Base-by-base conservation (phyloP, 805 yeast species). In the Millerozyma acaciae region DNA sequence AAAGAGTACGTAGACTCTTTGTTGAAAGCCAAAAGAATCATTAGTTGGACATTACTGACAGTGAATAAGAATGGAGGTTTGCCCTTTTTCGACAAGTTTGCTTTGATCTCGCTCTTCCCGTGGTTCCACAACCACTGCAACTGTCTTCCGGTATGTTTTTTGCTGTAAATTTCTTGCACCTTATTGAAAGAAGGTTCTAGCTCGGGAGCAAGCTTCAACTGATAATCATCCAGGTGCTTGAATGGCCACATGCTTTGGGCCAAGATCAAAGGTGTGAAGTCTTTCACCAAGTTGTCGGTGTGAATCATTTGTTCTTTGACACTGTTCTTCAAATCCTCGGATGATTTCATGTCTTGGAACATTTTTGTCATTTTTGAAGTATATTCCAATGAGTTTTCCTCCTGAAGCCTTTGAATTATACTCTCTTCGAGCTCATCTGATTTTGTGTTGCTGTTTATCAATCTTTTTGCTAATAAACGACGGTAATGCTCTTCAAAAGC, bases 61-160 rank as follows among this genome's bases (percentile, higher is more conserved):
- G 84, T 82, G 51, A 94, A 82, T 15, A 72, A 66, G 51, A 82
- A 85, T 30, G 95, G 88, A 4, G 89, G 83, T 52, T 79, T 81
- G 5, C 89, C 89, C 22, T 83, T 80, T 45, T 81, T 80, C 5
- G 90, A 75, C 42, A 88, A 72, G 53, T 86, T 84, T 8, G 95
- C 95, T 58, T 81, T 84, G 37, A 93, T 62, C 56, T 93, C 99
- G 39, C 94, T 93, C 57, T 90, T 83, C 29, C 95, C 86, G 53
- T 86, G 78, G 48, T 87, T 83, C 97, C 97, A 93, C 39, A 90
- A 73, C 99, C 99, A 93, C 52, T 85, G 84, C 48, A 93, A 73
- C 43, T 86, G 79, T 58, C 97, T 75, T 8, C 97, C 97, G 41
- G 69, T 76, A 58, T 90, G 97, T 49, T 83, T 81, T 21, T 70